phyloP scores from a whole-genome alignment of 108 stramenopile genomes.

The Asterionellopsis glacialis region DNA sequence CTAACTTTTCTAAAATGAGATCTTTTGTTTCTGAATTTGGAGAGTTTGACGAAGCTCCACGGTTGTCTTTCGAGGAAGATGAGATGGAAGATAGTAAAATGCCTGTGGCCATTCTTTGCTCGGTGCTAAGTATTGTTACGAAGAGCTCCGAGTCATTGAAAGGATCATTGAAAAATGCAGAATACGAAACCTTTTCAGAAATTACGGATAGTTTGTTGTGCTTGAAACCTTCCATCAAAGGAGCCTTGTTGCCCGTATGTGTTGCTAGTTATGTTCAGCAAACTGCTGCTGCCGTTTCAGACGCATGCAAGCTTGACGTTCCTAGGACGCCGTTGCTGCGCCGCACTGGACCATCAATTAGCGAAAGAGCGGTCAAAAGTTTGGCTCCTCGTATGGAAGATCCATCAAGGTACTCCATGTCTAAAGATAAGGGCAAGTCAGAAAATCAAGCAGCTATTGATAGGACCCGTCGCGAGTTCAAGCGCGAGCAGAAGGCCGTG shows the following conservation, averaged over 20 bases:
- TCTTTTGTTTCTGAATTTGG: neutral
- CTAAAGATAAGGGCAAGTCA: slow-evolving; percentile 90
- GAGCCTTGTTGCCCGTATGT: slow-evolving; percentile 29
- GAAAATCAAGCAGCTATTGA: slow-evolving; percentile 75
- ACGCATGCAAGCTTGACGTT: slow-evolving; percentile 19
- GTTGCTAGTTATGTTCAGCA: slow-evolving; percentile 34
- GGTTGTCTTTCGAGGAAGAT: slow-evolving; percentile 46
- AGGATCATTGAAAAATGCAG: slow-evolving; percentile 37
- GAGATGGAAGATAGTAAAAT: slow-evolving; percentile 27
- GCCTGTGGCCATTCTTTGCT: slow-evolving; percentile 31
- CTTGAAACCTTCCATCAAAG: slow-evolving; percentile 44
- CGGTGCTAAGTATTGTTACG: slow-evolving; percentile 46
- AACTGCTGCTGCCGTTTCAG: slow-evolving; percentile 31
- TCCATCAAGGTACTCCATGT: slow-evolving; percentile 74
- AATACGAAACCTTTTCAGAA: slow-evolving; percentile 57
- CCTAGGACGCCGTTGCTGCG: slow-evolving; percentile 49
- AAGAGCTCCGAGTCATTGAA: slow-evolving; percentile 22
- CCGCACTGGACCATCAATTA: slow-evolving; percentile 32
- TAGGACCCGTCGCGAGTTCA: slow-evolving; percentile 87
- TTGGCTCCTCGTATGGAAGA: slow-evolving; percentile 90
- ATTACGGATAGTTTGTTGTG: slow-evolving; percentile 44
- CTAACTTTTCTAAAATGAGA: slow-evolving; percentile 7
- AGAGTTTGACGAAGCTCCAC: neutral
- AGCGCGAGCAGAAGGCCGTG: slow-evolving; percentile 94
- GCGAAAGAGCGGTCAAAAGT: slow-evolving; percentile 60